Conservation (phyloP, 2,329 filamentous ascomycete species). For the Trichophyton verrucosum region DNA sequence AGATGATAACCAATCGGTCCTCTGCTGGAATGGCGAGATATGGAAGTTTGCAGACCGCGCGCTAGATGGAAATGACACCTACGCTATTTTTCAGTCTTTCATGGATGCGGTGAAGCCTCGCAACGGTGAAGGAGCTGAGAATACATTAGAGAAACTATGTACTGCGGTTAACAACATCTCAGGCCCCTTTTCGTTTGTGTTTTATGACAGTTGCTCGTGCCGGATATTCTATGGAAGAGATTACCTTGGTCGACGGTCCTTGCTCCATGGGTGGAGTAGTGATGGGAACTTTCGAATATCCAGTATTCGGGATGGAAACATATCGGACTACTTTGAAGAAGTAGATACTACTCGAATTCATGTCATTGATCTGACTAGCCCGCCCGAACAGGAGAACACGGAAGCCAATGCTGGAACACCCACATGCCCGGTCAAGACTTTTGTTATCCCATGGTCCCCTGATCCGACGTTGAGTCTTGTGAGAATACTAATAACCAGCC, state of each 20-base stretch:
- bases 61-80: constrained; percentile 65
- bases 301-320: constrained; percentile 51
- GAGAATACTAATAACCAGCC: background rate
- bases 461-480: background rate
- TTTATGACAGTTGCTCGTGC: constrained; percentile 51
- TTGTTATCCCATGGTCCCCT: background rate
- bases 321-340: constrained; percentile 53
- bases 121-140: constrained; percentile 9
- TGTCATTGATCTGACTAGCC: constrained; percentile 43
- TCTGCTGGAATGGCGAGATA: constrained; percentile 97
- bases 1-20: constrained; percentile 48
- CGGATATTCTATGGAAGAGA: constrained; percentile 75
- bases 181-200: constrained; percentile 85
- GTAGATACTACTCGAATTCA: constrained; percentile 78
- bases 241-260: constrained; percentile 71
- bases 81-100: constrained; percentile 53
- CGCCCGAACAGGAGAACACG: background rate
- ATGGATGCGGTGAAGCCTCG: constrained; percentile 27
- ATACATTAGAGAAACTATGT: constrained; percentile 21
- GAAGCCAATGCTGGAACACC: background rate
- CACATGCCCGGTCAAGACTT: background rate
- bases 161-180: constrained; percentile 49
- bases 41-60: constrained; percentile 56
- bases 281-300: constrained; percentile 49
- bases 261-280: constrained; percentile 47